phyloP scores from a whole-genome alignment of 23 red algal genomes.

The Gracilaria vermiculophylla region DNA sequence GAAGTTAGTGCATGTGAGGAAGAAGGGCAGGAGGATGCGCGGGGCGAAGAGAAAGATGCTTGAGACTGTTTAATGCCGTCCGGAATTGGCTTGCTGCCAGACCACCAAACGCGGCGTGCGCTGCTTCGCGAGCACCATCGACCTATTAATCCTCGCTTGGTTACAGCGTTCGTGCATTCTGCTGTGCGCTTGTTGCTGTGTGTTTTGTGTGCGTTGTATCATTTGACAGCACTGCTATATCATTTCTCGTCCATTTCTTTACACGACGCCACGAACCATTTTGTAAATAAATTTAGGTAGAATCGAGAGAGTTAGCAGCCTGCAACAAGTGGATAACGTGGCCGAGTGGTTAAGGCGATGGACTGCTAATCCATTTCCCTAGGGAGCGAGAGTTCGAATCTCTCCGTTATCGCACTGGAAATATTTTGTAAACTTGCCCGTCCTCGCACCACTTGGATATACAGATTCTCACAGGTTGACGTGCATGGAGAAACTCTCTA shows the following conservation, averaged over 20 bases:
- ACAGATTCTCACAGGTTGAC: too few species aligned
- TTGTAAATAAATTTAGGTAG: too few species aligned
- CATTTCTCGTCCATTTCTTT: background rate
- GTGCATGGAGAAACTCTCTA: too few species aligned
- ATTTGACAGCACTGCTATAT: background rate
- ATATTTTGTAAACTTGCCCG: background rate
- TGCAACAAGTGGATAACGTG: conserved; percentile 51
- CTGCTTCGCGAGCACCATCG: too few species aligned
- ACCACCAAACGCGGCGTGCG: too few species aligned
- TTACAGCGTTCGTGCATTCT: background rate
- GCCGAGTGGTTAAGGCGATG: conserved; percentile 82
- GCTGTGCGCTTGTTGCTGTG: background rate
- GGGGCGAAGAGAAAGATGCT: background rate
- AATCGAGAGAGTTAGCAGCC: too few species aligned
- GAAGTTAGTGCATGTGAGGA: background rate
- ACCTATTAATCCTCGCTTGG: too few species aligned
- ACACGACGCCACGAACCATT: background rate
- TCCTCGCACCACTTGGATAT: too few species aligned
- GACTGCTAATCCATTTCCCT: conserved; percentile 84
- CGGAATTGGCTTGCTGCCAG: too few species aligned
- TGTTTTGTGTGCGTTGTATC: background rate
- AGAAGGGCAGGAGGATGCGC: background rate
- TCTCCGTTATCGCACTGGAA: conserved; percentile 47
- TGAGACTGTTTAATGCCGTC: too few species aligned
- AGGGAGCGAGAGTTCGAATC: conserved; percentile 83